Evolutionary conservation across 2,329 filamentous ascomycete species (phyloP), one percentile per base, ranked within the genome.

Genomic region (Fusarium armeniacum): DNA sequence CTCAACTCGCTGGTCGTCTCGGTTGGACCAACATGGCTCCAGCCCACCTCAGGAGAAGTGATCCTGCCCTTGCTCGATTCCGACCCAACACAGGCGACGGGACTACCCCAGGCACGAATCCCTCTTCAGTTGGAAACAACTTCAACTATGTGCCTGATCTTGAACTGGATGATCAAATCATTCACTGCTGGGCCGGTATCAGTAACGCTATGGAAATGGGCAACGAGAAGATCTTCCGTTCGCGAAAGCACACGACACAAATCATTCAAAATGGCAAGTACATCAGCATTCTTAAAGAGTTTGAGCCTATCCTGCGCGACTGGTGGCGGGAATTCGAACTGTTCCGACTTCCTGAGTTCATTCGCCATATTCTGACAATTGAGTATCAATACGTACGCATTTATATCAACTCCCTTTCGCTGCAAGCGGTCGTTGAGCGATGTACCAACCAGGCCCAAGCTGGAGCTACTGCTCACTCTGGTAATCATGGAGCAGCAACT

Each of bases 301-400:
- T 97, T 74, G 89, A 93, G 71, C 92, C 93, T 1, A 87, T 94
- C 67, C 83, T 98, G 35, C 85, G 84, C 18, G 87, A 92, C 44
- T 98, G 95, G 93, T 91, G 89, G 80, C 86, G 85, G 43, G 91
- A 94, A 65, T 94, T 98, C 76, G 91, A 97, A 73, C 86, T 88
- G n/a, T 91, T 93, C 74, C 86, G 88, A 58, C 84, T 91, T 54
- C 89, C 90, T 4, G 86, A 83, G 24, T 91, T 86, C 67, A 90
- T 89, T 70, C 83, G 87, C 32, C 89, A 94, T 77, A 94, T 98
- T 62, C 84, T 99, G 32, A 91, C 89, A 10, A 98, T 98, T 70
- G 96, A 99, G 81, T 98, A 96, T 76, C 93, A 98, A 76, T 98
- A 98, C 77, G 93, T 95, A 28, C 89, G 95, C 75, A 92, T 98